Evolutionary conservation across 2,329 filamentous ascomycete species (phyloP), one percentile per base, ranked within the genome.

Genomic region (Xylariaceae sp.): DNA sequence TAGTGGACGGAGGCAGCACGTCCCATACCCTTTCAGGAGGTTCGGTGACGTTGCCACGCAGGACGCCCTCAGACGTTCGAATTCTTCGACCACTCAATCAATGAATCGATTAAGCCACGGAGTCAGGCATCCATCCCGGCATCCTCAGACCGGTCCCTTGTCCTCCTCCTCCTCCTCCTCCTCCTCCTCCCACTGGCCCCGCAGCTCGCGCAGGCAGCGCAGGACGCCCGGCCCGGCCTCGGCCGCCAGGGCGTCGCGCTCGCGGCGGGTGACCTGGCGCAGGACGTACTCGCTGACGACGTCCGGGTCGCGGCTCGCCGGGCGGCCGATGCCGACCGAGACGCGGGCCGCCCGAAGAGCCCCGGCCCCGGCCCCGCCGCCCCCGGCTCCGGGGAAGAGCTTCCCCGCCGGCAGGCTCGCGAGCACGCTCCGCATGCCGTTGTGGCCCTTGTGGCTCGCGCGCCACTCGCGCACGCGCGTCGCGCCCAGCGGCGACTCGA

Each of bases 291-390:
- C 65, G 27, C 80, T 75, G 8, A 96, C 88, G 2, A 74, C 75
- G 24, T 65, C 61, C 15, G 68, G 64, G 31, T 86, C 79, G 42
- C 88, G 70, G 42, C 72, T 80, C 29, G 63, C 65, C 0, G 90
- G 90, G 29, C 92, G 66, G n/a, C 86, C 89, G 61, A 96, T 94
- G 0, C 92, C 92, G 10, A 96, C 64, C 0, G 83, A 80, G 32
- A 96, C 75, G 38, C 84, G 68, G 43, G 55, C 69, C 63, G 65
- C 73, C 11, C 55, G 60, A n/a, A n/a, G n/a, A n/a, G n/a, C n/a
- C n/a, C n/a, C n/a, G n/a, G n/a, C n/a, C n/a, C n/a, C n/a, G n/a
- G n/a, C n/a, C n/a, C n/a, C n/a, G n/a, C n/a, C n/a, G n/a, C n/a
- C n/a, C n/a, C n/a, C n/a, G 0, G 61, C 59, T 1, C 45, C 52